A percentile compares a stretch with the other conserved stretches of the same genome.
These are phyloP conservation scores for Oropetium thomaeum DNA, from an alignment of 176 grass and related monocot species.

Conservation along the genomic window DNA sequence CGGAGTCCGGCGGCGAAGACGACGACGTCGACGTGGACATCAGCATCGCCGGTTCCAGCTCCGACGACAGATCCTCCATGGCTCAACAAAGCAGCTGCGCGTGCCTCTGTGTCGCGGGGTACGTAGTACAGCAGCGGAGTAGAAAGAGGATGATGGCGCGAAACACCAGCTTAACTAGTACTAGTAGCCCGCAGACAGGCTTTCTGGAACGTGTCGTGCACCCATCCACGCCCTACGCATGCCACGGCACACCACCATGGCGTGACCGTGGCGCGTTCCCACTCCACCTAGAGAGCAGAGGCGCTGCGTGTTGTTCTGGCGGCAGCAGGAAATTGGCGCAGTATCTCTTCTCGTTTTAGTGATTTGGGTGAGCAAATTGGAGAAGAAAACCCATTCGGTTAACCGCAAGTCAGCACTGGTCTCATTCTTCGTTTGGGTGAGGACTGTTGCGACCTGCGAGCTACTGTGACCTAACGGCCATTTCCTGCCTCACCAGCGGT, in stretches of 20 bases:
- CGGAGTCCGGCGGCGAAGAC: constrained; percentile 59
- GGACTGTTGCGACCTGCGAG: constrained; percentile 37
- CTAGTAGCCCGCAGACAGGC: background rate
- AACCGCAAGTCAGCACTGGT: background rate
- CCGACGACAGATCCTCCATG: constrained; percentile 75
- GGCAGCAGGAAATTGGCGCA: too few relatives aligned
- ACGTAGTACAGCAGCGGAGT: background rate
- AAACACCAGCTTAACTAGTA: constrained; percentile 14
- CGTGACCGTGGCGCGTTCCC: background rate
- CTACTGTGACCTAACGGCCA: constrained; percentile 43
- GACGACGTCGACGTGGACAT: constrained; percentile 58
- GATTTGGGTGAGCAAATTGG: background rate
- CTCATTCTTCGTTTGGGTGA: constrained; percentile 25
- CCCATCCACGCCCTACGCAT: background rate
- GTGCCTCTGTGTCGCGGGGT: too few relatives aligned
- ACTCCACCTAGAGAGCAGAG: background rate
- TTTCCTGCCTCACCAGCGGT: constrained; percentile 19
- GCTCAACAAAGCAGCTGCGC: too few relatives aligned
- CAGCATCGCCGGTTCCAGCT: constrained; percentile 63
- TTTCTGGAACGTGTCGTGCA: constrained; percentile 31
- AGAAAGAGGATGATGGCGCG: background rate
- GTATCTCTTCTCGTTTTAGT: background rate
- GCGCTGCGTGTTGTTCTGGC: too few relatives aligned
- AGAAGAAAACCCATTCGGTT: background rate
- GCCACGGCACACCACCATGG: background rate